phyloP scores from a whole-genome alignment of 2,329 filamentous ascomycete genomes.

The Clonostachys chloroleuca region DNA sequence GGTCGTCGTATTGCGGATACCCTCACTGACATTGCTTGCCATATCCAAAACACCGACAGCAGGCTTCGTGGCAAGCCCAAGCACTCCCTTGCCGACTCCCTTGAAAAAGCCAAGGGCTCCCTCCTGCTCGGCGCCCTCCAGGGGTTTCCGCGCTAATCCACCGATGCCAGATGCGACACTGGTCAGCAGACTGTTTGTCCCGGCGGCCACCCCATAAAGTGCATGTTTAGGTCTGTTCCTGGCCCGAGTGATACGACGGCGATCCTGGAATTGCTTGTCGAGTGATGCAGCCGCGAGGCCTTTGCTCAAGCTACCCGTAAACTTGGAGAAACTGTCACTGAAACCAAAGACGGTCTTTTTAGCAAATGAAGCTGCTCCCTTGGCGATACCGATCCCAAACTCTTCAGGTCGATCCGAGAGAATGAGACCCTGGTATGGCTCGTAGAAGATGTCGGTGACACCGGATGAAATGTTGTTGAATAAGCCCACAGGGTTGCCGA shows the following conservation, averaged over 20 bases:
- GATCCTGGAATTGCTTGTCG: constrained; percentile 98
- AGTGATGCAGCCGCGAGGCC: constrained; percentile 91
- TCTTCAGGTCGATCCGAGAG: constrained; percentile 95
- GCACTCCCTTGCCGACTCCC: constrained; percentile 89
- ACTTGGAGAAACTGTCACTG: constrained; percentile 94
- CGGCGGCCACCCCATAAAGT: constrained; percentile 90
- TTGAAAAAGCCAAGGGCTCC: constrained; percentile 94
- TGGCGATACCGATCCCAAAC: constrained; percentile 89
- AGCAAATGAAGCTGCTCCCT: constrained; percentile 93
- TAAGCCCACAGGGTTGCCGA: constrained; percentile 93
- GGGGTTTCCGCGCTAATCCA: constrained; percentile 85
- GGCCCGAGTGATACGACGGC: constrained; percentile 86
- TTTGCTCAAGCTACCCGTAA: constrained; percentile 96
- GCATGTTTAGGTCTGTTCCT: constrained; percentile 96
- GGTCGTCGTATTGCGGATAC: constrained; percentile 96
- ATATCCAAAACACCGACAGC: constrained; percentile 96
- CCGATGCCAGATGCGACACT: constrained; percentile 92
- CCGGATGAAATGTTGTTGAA: constrained; percentile 99
- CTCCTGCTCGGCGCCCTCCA: constrained; percentile 95
- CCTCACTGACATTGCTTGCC: constrained; percentile 93
- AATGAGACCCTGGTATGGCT: constrained; percentile 96
- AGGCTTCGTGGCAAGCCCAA: constrained; percentile 94
- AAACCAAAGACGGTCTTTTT: constrained; percentile 99
- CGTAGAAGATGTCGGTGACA: constrained; percentile 97
- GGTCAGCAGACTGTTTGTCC: constrained; percentile 90